phyloP scores from a whole-genome alignment of 2,329 filamentous ascomycete species.

The Epichloe uncinata region DNA sequence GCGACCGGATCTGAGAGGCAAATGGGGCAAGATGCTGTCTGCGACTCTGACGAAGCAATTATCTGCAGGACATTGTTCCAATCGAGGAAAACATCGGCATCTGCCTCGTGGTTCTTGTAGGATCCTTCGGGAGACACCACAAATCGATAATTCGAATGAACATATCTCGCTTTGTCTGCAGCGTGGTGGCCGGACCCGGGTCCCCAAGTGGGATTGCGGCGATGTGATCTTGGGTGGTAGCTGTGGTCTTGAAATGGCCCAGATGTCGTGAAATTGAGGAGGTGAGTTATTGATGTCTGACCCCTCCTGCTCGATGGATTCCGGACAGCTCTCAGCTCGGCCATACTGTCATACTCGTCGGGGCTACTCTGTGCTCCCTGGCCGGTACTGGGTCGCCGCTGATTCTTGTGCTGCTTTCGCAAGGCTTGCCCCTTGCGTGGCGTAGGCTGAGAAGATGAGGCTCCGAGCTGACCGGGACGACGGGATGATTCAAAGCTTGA shows the following conservation, averaged over 20 bases:
- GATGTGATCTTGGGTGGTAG: slow-evolving; percentile 41
- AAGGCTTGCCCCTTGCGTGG: slow-evolving; percentile 64
- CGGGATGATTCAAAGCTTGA: too few species aligned
- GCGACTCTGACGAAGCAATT: slow-evolving; percentile 78
- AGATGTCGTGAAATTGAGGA: slow-evolving; percentile 82
- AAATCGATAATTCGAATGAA: slow-evolving; percentile 96
- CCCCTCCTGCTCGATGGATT: slow-evolving; percentile 62
- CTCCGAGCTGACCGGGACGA: slow-evolving; percentile 24
- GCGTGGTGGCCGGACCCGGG: slow-evolving; percentile 81
- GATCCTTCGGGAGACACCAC: slow-evolving; percentile 73
- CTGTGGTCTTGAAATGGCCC: slow-evolving; percentile 51
- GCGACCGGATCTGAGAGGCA: slow-evolving; percentile 88
- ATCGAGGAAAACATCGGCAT: slow-evolving; percentile 80
- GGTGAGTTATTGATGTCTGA: slow-evolving; percentile 91
- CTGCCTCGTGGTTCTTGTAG: slow-evolving; percentile 67
- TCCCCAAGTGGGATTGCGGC: slow-evolving; percentile 69
- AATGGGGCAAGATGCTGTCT: slow-evolving; percentile 82
- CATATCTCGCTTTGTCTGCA: slow-evolving; percentile 75
- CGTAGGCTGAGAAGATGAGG: slow-evolving; percentile 21
- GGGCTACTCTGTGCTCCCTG: slow-evolving; percentile 25
- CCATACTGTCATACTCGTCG: slow-evolving; percentile 77
- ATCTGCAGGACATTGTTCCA: slow-evolving; percentile 89
- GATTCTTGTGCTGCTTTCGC: slow-evolving; percentile 73
- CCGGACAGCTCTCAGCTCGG: slow-evolving; percentile 52
- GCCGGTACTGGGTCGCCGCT: slow-evolving; percentile 50